Conservation (phyloP, 2,329 filamentous ascomycete species). For the Aciculosporium take region DNA sequence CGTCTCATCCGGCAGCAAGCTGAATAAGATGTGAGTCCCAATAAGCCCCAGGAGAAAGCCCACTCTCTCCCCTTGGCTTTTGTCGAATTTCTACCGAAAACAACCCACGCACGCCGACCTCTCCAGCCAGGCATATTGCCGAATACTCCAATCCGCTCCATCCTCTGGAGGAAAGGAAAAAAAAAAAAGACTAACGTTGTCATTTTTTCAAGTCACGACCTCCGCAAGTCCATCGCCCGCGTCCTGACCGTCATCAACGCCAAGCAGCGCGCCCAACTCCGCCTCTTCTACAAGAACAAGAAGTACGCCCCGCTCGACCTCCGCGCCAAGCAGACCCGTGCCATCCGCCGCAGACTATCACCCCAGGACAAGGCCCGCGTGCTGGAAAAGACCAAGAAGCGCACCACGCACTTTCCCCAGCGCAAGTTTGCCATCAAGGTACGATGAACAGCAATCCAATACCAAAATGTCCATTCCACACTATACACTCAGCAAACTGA, state of each 20-base stretch:
- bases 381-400: conserved; percentile 96
- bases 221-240: conserved; percentile 98
- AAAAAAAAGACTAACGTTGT: conserved; percentile 5
- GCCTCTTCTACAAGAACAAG: conserved; percentile 99
- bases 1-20: conserved; percentile 84
- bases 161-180: no score
- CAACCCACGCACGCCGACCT: background rate
- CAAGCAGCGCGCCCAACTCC: conserved; percentile 96
- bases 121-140: no score
- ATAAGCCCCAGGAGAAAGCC: background rate
- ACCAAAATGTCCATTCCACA: background rate
- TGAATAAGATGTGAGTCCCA: conserved; percentile 82
- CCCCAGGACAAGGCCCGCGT: conserved; percentile 74
- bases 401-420: conserved; percentile 88
- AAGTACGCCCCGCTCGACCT: conserved; percentile 98
- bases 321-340: conserved; percentile 94
- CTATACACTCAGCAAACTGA: no score
- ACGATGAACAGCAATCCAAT: conserved; percentile 18
- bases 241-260: conserved; percentile 99
- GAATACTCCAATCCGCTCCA: no score
- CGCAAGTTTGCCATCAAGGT: conserved; percentile 99
- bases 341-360: conserved; percentile 89
- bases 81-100: no score
- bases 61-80: no score
- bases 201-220: conserved; percentile 61